Evolutionary conservation across 768 basidiomycete genomes (phyloP).

Genomic region (Candolleomyces aberdarensis): DNA sequence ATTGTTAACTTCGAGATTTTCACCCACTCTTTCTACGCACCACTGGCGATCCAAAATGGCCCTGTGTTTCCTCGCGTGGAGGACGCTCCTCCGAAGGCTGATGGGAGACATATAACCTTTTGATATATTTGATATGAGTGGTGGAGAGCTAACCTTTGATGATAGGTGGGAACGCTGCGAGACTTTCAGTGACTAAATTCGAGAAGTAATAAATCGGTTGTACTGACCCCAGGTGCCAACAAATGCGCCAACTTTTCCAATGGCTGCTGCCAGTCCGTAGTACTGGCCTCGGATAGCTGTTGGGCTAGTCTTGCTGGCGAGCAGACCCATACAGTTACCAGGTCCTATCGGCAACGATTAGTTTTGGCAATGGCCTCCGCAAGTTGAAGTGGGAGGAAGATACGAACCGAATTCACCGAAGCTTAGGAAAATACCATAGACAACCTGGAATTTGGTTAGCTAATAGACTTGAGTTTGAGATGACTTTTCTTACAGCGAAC

Average conservation of each 20-base stretch:
- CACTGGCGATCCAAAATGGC: slow-evolving; percentile 86
- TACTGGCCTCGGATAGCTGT: slow-evolving; percentile 85
- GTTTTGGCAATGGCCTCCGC: no score
- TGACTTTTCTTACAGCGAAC: slow-evolving; percentile 42
- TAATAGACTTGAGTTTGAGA: no score
- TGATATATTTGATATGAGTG: no score
- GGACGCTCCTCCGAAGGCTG: slow-evolving; percentile 59
- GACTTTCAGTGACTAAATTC: not conserved
- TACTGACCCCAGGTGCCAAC: slow-evolving; percentile 74
- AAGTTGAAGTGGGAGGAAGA: no score
- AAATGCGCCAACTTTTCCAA: slow-evolving; percentile 85
- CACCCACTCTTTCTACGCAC: slow-evolving; percentile 24
- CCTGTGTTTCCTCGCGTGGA: slow-evolving; percentile 68
- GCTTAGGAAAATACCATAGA: slow-evolving; percentile 89
- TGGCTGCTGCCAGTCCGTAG: slow-evolving; percentile 82
- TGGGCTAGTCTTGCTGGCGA: slow-evolving; percentile 82
- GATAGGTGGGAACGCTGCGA: slow-evolving; percentile 62
- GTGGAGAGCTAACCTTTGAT: slow-evolving; percentile 43
- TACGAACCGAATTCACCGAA: slow-evolving; percentile 76
- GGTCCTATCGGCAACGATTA: slow-evolving; percentile 43
- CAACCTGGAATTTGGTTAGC: slow-evolving; percentile 34
- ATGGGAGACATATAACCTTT: not conserved
- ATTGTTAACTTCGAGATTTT: slow-evolving; percentile 6
- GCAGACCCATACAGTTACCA: slow-evolving; percentile 81
- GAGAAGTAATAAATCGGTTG: not conserved